Base-by-base conservation (phyloP, 768 basidiomycete genomes). In the Boletus vermiculosoides region DNA sequence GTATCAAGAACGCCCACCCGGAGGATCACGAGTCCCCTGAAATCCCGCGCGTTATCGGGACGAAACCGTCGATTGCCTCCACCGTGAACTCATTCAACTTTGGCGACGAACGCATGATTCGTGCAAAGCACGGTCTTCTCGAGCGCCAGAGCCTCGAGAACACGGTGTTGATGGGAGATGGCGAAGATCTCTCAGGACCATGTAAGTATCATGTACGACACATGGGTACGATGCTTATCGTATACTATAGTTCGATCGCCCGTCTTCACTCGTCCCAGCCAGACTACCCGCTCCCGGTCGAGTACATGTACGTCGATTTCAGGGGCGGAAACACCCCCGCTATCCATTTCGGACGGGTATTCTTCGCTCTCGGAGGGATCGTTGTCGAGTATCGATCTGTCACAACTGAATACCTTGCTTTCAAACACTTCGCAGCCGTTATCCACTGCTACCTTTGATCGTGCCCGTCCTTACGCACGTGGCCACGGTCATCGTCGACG, bases 351-450 rank as follows among this genome's bases (percentile, higher is more conserved):
- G 0, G 88, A 90, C 56, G 83, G 83, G 3, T 86, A 86, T 1
- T 88, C 84, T 2, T 73, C 80, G 0, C 72, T 84, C 46, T 87
- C 85, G 0, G 87, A 83, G 5, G 86, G 85, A 33, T 92, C 90
- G 0, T 83, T 87, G 67, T 90, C 87, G 0, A 90, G 89, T 71
- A 84, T 91, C 54, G 90, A 92, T 68, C 67, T 91, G 2, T 78
- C 80, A 0, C 83, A 84, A 2, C 69, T 92, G 53, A 83, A 83
- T 58, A 59, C 74, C 4, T 70, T 83, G 18, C 77, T 92, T 18
- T 69, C 83, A 5, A 85, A 84, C 46, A 68, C 78, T 0, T 81
- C 84, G 0, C 77, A 83, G 40, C 83, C 85, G 0, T 66, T 75
- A 31, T 75, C 82, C 10, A 79, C 68, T 22, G 71, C 70, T 9